Percentiles rank a stretch among this genome's conserved stretches.
Conservation (phyloP, 176 grass and related monocot species). For the Leersia perrieri region DNA sequence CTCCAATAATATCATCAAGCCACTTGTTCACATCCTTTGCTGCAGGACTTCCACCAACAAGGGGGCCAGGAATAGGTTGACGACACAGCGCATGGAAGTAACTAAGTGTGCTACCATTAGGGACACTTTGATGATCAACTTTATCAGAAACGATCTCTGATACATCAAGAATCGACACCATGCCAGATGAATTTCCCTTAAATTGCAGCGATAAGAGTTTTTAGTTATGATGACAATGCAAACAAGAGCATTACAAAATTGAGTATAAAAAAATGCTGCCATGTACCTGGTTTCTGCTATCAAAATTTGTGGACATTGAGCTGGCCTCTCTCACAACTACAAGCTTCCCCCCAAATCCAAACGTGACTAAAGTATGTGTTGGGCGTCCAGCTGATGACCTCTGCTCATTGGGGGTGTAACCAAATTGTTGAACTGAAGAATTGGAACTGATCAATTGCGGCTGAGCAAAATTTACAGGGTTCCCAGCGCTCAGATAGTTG, state of each 20-base stretch:
- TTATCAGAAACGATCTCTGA: slow-evolving; percentile 67
- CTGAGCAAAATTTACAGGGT: slow-evolving; percentile 39
- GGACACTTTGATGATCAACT: slow-evolving; percentile 43
- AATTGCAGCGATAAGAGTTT: slow-evolving; percentile 37
- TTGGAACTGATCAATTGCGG: slow-evolving; percentile 46
- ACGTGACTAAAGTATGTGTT: slow-evolving; percentile 68
- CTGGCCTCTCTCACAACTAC: slow-evolving; percentile 71
- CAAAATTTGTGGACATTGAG: slow-evolving; percentile 48
- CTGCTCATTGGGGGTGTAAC: slow-evolving; percentile 59
- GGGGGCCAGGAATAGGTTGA: slow-evolving; percentile 79
- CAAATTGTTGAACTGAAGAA: slow-evolving; percentile 45
- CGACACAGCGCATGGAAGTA: slow-evolving; percentile 73
- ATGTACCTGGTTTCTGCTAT: slow-evolving; percentile 65
- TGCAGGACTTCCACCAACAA: slow-evolving; percentile 77
- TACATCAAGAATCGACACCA: slow-evolving; percentile 63
- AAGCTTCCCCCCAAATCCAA: slow-evolving; percentile 88
- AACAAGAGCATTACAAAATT: not conserved
- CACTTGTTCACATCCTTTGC: slow-evolving; percentile 92
- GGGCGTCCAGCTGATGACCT: slow-evolving; percentile 76
- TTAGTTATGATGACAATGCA: slow-evolving; percentile 27
- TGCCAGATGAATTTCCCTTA: slow-evolving; percentile 44
- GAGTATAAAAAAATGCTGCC: slow-evolving; percentile 8
- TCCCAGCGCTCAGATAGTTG: slow-evolving; percentile 47
- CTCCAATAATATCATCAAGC: slow-evolving; percentile 70
- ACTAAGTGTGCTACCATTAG: slow-evolving; percentile 36